phyloP scores from a whole-genome alignment of 139 green algal species.

The Chlamydomonas eustigma region DNA sequence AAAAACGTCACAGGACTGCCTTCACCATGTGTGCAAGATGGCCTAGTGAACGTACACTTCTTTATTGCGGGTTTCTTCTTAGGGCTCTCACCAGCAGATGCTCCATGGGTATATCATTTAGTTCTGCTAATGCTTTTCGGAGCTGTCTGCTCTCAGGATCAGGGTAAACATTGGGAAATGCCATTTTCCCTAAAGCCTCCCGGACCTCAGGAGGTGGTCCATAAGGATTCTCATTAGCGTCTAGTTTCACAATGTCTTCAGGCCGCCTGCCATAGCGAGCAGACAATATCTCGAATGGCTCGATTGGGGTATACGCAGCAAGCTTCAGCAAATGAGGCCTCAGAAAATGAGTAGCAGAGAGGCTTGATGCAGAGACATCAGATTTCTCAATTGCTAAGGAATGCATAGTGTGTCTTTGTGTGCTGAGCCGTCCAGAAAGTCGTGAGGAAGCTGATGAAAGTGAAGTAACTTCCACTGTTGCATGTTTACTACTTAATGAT shows the following conservation, averaged over 20 bases:
- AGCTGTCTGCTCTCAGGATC: slow-evolving; percentile 89
- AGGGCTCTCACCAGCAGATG: slow-evolving; percentile 94
- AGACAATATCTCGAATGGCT: slow-evolving; percentile 93
- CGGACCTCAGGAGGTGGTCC: slow-evolving; percentile 92
- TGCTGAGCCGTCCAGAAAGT: no score
- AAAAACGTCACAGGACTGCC: no score
- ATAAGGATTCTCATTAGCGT: slow-evolving; percentile 99
- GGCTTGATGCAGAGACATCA: not conserved
- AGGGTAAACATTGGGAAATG: slow-evolving; percentile 96
- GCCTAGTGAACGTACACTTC: no score
- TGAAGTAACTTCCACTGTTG: no score
- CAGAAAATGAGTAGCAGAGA: slow-evolving; percentile 58
- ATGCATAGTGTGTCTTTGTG: no score
- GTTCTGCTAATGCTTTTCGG: slow-evolving; percentile 64
- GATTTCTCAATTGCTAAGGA: no score
- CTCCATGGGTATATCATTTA: slow-evolving; percentile 74
- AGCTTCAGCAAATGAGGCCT: slow-evolving; percentile 87
- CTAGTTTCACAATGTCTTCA: slow-evolving; percentile 97
- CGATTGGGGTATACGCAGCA: slow-evolving; percentile 94
- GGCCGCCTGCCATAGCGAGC: slow-evolving; percentile 67
- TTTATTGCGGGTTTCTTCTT: no score
- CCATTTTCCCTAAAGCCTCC: slow-evolving; percentile 80
- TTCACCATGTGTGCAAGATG: no score
- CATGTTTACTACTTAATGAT: no score
- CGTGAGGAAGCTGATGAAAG: no score